Conservation (phyloP, 345 rosid species). For the Euphorbia lathyris region DNA sequence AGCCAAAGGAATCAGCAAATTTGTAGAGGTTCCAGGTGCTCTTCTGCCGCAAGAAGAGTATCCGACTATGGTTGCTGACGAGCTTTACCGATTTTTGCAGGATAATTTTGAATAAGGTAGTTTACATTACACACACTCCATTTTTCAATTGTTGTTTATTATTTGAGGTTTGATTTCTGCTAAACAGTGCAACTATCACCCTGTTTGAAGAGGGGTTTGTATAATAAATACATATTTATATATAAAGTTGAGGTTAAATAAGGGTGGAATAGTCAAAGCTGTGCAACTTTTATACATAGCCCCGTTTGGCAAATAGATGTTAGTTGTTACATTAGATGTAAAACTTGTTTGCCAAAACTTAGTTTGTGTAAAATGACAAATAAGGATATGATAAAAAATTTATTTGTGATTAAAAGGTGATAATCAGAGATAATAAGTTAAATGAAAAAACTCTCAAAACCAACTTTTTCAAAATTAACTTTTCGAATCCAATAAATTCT, state of each 20-base stretch:
- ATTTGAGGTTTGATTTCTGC: neutral
- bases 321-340: too few species aligned
- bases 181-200: neutral
- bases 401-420: too few species aligned
- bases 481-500: too few species aligned
- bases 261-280: neutral
- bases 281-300: neutral
- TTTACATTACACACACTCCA: constrained; percentile 8
- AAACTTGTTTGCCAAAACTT: too few species aligned
- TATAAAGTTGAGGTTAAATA: neutral
- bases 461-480: too few species aligned
- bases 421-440: too few species aligned
- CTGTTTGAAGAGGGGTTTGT: neutral
- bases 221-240: neutral
- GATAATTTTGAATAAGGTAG: constrained; percentile 39
- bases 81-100: constrained; percentile 59
- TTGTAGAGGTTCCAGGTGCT: constrained; percentile 74
- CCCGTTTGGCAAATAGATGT: too few species aligned
- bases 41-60: constrained; percentile 93
- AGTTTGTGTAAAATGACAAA: too few species aligned
- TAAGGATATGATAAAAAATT: too few species aligned
- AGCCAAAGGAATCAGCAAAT: constrained; percentile 70
- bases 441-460: too few species aligned
- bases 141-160: neutral
- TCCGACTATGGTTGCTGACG: constrained; percentile 60